phyloP scores from a whole-genome alignment of 805 yeast genomes.

The Lipomyces sp. region DNA sequence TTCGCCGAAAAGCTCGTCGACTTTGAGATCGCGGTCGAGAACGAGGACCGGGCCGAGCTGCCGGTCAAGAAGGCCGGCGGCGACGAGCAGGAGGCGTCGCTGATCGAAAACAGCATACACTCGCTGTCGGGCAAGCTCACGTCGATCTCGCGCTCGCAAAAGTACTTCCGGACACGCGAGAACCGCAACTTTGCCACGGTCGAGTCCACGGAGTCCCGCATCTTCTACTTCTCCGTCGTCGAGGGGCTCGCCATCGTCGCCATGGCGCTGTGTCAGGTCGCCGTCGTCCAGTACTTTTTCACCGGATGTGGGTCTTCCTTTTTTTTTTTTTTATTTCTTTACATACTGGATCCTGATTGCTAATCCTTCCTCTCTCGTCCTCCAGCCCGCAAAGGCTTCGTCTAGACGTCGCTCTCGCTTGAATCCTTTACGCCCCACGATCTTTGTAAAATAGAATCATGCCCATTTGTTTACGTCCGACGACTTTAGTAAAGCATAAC shows the following conservation, averaged over 20 bases:
- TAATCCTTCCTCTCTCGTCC: neutral
- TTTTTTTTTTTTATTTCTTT: neutral
- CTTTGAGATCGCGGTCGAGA: constrained; percentile 60
- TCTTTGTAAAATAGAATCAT: neutral
- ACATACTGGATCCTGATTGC: neutral
- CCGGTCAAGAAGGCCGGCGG: constrained; percentile 42
- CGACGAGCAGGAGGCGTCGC: constrained; percentile 18
- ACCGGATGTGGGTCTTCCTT: constrained; percentile 37
- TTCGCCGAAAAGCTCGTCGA: constrained; percentile 80
- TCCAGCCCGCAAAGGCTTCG: constrained; percentile 31
- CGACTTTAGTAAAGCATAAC: no score
- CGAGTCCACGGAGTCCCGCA: constrained; percentile 69
- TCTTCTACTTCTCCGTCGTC: constrained; percentile 69
- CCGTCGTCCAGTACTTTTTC: constrained; percentile 80
- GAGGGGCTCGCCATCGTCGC: constrained; percentile 73
- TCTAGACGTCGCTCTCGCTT: constrained; percentile 5
- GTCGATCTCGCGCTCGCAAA: constrained; percentile 43
- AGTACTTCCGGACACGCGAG: constrained; percentile 85
- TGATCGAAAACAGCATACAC: constrained; percentile 38
- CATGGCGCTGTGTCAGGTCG: constrained; percentile 71
- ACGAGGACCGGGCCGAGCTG: constrained; percentile 55
- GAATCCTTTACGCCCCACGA: neutral
- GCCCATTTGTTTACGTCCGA: neutral
- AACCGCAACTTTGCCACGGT: constrained; percentile 89
- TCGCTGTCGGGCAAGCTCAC: constrained; percentile 33